Percentiles rank a stretch among this genome's conserved stretches.
Conservation (phyloP, 495 filamentous ascomycete genomes). For the Mytilinidion resinicola region DNA sequence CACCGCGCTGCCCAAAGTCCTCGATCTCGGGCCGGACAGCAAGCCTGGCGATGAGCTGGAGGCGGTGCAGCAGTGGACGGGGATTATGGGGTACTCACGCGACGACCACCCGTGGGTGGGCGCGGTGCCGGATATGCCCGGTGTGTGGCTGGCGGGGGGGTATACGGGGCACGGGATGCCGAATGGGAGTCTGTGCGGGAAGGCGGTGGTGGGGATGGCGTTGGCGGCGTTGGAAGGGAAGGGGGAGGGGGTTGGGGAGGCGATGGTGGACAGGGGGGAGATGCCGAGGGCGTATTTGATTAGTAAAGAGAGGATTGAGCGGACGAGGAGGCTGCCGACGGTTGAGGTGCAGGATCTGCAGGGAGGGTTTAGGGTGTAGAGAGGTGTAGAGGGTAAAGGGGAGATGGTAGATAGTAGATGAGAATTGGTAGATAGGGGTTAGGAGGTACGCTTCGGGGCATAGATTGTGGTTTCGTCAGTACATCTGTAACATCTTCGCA, state of each 20-base stretch:
- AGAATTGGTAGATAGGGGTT: too few species aligned
- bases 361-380: constrained; percentile 2
- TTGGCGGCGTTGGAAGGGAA: constrained; percentile 34
- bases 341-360: constrained; percentile 25
- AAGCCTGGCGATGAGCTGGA: constrained; percentile 43
- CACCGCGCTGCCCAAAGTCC: constrained; percentile 35
- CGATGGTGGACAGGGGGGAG: constrained; percentile 17
- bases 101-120: constrained; percentile 68
- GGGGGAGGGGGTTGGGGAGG: constrained; percentile 5
- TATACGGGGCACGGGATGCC: constrained; percentile 75
- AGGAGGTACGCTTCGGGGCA: too few species aligned
- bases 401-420: too few species aligned
- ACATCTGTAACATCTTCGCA: too few species aligned
- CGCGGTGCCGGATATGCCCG: constrained; percentile 39
- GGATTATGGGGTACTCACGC: constrained; percentile 71
- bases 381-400: not conserved
- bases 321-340: constrained; percentile 24
- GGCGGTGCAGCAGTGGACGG: constrained; percentile 66
- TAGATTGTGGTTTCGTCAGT: too few species aligned
- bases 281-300: constrained; percentile 33
- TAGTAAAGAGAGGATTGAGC: constrained; percentile 31
- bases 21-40: constrained; percentile 38
- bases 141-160: constrained; percentile 34
- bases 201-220: constrained; percentile 61
- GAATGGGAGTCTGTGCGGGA: constrained; percentile 61